Evolutionary conservation across 2,329 filamentous ascomycete species (phyloP).

Genomic region (Neofusicoccum sp.): DNA sequence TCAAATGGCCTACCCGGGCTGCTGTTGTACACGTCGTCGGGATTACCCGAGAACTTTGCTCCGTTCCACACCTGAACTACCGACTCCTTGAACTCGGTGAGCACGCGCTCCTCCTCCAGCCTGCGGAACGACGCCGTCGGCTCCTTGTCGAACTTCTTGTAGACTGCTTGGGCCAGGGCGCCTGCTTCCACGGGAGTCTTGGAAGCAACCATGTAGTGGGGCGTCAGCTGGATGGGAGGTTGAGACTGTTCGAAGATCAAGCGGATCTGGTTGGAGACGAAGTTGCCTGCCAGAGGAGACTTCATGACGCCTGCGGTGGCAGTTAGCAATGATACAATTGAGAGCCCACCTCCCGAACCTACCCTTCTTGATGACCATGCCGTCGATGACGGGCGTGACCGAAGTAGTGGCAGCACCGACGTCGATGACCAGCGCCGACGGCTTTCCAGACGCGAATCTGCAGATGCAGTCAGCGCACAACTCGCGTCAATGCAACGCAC

Average conservation of each 20-base stretch:
- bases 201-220: slow-evolving; percentile 83
- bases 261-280: slow-evolving; percentile 86
- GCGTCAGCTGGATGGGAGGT: slow-evolving; percentile 75
- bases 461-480: background rate
- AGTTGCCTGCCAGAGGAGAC: slow-evolving; percentile 84
- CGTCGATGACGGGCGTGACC: slow-evolving; percentile 90
- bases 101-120: slow-evolving; percentile 87
- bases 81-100: slow-evolving; percentile 97
- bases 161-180: slow-evolving; percentile 73
- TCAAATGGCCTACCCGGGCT: slow-evolving; percentile 88
- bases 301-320: slow-evolving; percentile 67
- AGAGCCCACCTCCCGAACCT: slow-evolving; percentile 1
- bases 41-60: slow-evolving; percentile 63
- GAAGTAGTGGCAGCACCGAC: slow-evolving; percentile 87
- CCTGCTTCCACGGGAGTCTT: slow-evolving; percentile 90
- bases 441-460: slow-evolving; percentile 86
- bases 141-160: slow-evolving; percentile 67
- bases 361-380: slow-evolving; percentile 84
- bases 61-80: slow-evolving; percentile 93
- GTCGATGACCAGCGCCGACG: slow-evolving; percentile 89
- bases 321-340: background rate
- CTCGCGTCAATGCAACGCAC: background rate
- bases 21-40: slow-evolving; percentile 73
- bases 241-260: slow-evolving; percentile 69
- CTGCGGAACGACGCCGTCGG: slow-evolving; percentile 72